Evolutionary conservation across 441 rosid species (phyloP), one percentile per base, ranked within the genome.

Genomic region (Gossypium gossypioides): DNA sequence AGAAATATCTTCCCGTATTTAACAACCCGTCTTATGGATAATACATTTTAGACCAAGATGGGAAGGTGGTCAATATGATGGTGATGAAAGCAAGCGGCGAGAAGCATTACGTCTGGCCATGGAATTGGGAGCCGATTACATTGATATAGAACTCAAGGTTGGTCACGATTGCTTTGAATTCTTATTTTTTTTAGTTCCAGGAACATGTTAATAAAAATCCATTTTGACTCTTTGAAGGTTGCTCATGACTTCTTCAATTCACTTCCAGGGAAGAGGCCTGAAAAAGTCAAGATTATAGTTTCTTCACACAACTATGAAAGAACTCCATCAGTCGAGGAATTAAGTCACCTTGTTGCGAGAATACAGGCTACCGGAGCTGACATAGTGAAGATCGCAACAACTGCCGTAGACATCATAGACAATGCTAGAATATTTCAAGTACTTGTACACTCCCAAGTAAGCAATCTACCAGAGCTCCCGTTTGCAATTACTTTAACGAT

Each of bases 1-100:
- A 60, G 8, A 60, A 4, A 63, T 54, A 12, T 56, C 8, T 60
- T 37, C 0, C 13, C 16, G 4, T 15, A 16, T n/a, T 52, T 44
- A 59, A 37, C 51, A 7, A 64, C 3, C 19, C 46, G 9, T 72
- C 68, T 50, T 9, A 16, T 71, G 72, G 72, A 54, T 56, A 24
- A 18, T 76, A 59, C 46, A 19, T 50, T 69, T 61, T 74, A 86
- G 88, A 69, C 91, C 89, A 34, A 81, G 72, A 59, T 87, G 88
- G 88, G 91, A 87, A 78, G 91, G 91, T 18, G 89, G 91, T 15
- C 76, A 76, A 66, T 85, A 85, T 61, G 89, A 76, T 52, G 91
- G 89, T 27, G 83, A 84, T 60, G 88, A 87, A 58, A 78, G 71
- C 68, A 77, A 54, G 75, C 72, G 91, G 32, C 80, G 44, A 44